A percentile compares a stretch with the other conserved stretches of the same genome.
Conservation (phyloP, 2,329 filamentous ascomycete genomes). For the Diaporthe capsici region DNA sequence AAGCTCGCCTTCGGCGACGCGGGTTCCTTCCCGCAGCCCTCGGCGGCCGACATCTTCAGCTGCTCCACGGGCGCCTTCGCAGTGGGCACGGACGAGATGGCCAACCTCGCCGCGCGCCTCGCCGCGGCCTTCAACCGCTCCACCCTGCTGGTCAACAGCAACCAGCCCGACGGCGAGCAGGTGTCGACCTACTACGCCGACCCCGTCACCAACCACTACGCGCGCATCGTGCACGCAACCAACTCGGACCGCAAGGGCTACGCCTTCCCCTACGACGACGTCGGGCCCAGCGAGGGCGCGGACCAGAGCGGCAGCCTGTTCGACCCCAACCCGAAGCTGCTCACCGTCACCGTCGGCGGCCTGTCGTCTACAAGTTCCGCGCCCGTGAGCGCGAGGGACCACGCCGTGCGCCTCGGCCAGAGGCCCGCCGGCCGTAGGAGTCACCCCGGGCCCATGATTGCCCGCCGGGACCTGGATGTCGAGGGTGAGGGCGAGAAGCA, state of each 20-base stretch:
- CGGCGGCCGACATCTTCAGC: slow-evolving; percentile 64
- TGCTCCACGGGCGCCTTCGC: slow-evolving; percentile 71
- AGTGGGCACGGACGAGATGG: slow-evolving; percentile 60
- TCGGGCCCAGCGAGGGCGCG: slow-evolving; percentile 64
- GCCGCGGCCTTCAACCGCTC: slow-evolving; percentile 82
- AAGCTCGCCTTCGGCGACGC: slow-evolving; percentile 56
- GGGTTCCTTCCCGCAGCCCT: slow-evolving; percentile 61
- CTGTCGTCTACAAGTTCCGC: slow-evolving; percentile 30
- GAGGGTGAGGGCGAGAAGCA: slow-evolving; percentile 40
- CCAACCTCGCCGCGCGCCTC: slow-evolving; percentile 79
- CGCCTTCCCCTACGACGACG: slow-evolving; percentile 81
- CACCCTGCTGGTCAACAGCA: slow-evolving; percentile 70
- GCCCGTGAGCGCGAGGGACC: slow-evolving; percentile 23
- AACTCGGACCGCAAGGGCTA: slow-evolving; percentile 74
- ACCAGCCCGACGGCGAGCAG: slow-evolving; percentile 66
- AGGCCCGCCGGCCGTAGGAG: slow-evolving; percentile 28
- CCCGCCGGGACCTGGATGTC: not conserved
- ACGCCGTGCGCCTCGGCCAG: slow-evolving; percentile 33
- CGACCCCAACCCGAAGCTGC: slow-evolving; percentile 66
- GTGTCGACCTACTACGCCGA: slow-evolving; percentile 67
- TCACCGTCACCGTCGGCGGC: slow-evolving; percentile 71
- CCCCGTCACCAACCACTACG: slow-evolving; percentile 75
- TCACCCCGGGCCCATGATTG: not conserved
- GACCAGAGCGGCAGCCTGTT: slow-evolving; percentile 76
- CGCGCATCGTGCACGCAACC: slow-evolving; percentile 73